Percentiles rank a stretch among this genome's conserved stretches.
Conservation (phyloP, 768 basidiomycete genomes). For the Obba rivulosa region DNA sequence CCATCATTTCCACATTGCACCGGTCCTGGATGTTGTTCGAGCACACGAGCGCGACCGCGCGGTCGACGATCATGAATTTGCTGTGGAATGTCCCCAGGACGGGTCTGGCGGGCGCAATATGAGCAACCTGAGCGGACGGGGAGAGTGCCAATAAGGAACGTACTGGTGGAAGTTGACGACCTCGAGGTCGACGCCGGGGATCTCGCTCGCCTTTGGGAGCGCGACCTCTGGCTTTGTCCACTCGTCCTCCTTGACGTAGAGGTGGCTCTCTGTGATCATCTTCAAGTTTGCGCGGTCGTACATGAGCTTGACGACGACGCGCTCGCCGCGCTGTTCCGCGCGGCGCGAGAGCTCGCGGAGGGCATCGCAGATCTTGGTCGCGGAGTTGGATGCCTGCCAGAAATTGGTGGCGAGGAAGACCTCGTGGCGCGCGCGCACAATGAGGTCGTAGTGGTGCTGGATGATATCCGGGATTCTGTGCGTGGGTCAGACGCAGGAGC, state of each 20-base stretch:
- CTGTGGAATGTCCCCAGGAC: slow-evolving; percentile 66
- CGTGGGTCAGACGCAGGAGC: slow-evolving; percentile 1
- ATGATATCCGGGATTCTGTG: slow-evolving; percentile 66
- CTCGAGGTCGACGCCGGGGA: slow-evolving; percentile 56
- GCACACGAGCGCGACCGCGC: slow-evolving; percentile 59
- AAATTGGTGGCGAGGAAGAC: slow-evolving; percentile 67
- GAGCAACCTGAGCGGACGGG: neutral
- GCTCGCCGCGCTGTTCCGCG: slow-evolving; percentile 37
- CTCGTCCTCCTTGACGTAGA: slow-evolving; percentile 38
- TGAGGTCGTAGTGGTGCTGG: slow-evolving; percentile 59
- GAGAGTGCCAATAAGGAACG: slow-evolving; percentile 7
- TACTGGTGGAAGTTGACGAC: slow-evolving; percentile 50
- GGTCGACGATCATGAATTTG: slow-evolving; percentile 66
- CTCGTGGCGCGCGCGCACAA: slow-evolving; percentile 57
- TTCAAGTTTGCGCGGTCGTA: slow-evolving; percentile 63
- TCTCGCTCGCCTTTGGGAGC: slow-evolving; percentile 48
- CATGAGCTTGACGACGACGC: slow-evolving; percentile 59
- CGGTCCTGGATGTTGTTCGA: slow-evolving; percentile 66
- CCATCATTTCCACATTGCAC: slow-evolving; percentile 54
- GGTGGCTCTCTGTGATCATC: slow-evolving; percentile 44
- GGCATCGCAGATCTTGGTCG: slow-evolving; percentile 41
- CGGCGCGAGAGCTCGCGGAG: slow-evolving; percentile 47
- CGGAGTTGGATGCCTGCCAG: slow-evolving; percentile 47
- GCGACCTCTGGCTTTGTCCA: slow-evolving; percentile 42
- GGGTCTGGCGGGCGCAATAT: slow-evolving; percentile 30